phyloP scores from a whole-genome alignment of 2,329 filamentous ascomycete genomes.

The Aspergillus jensenii region DNA sequence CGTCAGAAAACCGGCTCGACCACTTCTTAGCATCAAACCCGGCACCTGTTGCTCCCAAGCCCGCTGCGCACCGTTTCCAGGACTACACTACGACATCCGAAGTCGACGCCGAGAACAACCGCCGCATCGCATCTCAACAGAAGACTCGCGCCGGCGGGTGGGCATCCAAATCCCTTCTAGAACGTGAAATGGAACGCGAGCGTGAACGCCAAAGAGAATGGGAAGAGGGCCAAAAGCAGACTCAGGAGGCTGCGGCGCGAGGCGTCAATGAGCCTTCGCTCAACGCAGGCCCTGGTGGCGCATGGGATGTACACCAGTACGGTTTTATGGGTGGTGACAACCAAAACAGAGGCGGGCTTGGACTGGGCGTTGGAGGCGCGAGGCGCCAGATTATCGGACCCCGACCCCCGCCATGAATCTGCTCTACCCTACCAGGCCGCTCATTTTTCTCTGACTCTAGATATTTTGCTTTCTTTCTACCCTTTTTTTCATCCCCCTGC shows the following conservation, averaged over 20 bases:
- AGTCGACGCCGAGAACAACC: conserved; percentile 56
- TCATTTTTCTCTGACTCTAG: not conserved
- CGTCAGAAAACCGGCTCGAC: conserved; percentile 50
- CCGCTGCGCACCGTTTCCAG: conserved; percentile 40
- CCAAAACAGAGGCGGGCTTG: conserved; percentile 55
- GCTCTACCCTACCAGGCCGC: not conserved
- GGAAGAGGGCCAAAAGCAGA: conserved; percentile 60
- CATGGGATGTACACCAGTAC: conserved; percentile 66
- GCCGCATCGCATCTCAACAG: conserved; percentile 54
- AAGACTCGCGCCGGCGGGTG: conserved; percentile 61
- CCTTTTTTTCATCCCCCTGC: not conserved
- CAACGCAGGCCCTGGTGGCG: conserved; percentile 49
- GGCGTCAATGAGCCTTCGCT: conserved; percentile 42
- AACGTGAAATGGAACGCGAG: conserved; percentile 68
- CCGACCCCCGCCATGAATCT: conserved; percentile 46
- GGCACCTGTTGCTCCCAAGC: conserved; percentile 44
- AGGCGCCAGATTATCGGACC: conserved; percentile 65
- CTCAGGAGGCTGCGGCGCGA: conserved; percentile 46
- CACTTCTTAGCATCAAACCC: conserved; percentile 57
- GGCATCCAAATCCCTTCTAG: conserved; percentile 63
- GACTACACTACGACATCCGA: conserved; percentile 56
- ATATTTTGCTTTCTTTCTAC: not conserved
- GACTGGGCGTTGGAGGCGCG: conserved; percentile 54
- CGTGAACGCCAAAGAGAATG: conserved; percentile 64
- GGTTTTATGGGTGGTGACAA: conserved; percentile 63